Conservation (phyloP, 306 rosid species). For the Adenanthera pavonina region DNA sequence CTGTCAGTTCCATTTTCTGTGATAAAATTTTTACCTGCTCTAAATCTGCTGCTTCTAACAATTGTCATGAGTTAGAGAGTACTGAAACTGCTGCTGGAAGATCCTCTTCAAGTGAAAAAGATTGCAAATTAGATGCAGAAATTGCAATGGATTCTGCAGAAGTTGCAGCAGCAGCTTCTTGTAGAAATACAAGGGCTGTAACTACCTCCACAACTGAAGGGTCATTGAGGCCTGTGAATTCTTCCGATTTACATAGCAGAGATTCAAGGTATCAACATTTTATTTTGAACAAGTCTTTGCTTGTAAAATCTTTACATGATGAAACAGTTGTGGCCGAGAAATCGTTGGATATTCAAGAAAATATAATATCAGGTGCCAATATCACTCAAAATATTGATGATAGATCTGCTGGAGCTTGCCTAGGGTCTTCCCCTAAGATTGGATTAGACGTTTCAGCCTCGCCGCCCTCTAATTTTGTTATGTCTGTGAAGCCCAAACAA, state of each 20-base stretch:
- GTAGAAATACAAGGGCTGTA: conserved; percentile 42
- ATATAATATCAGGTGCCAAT: conserved; percentile 33
- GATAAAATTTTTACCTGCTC: conserved; percentile 30
- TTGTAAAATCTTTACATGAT: conserved; percentile 32
- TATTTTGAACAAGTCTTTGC: conserved; percentile 34
- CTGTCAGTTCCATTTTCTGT: conserved; percentile 25
- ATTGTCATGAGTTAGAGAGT: conserved; percentile 38
- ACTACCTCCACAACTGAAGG: conserved; percentile 40
- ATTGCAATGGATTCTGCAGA: conserved; percentile 41
- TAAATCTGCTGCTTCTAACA: conserved; percentile 30
- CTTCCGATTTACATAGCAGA: conserved; percentile 42
- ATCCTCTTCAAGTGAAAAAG: conserved; percentile 38
- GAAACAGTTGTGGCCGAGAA: conserved; percentile 35
- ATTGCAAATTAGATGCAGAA: conserved; percentile 39
- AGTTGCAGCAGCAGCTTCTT: conserved; percentile 44
- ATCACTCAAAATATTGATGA: conserved; percentile 36
- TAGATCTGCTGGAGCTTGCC: conserved; percentile 40
- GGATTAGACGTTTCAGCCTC: conserved; percentile 47
- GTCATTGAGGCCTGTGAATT: conserved; percentile 37
- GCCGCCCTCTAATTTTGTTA: conserved; percentile 46
- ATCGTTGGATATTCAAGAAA: conserved; percentile 43
- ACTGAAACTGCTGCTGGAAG: conserved; percentile 41
- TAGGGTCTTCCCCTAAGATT: conserved; percentile 40
- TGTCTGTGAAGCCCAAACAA: conserved; percentile 59
- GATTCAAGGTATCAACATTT: conserved; percentile 28